Evolutionary conservation across 148 eudicot genomes (phyloP).

Genomic region (Dianthus caryophyllus): DNA sequence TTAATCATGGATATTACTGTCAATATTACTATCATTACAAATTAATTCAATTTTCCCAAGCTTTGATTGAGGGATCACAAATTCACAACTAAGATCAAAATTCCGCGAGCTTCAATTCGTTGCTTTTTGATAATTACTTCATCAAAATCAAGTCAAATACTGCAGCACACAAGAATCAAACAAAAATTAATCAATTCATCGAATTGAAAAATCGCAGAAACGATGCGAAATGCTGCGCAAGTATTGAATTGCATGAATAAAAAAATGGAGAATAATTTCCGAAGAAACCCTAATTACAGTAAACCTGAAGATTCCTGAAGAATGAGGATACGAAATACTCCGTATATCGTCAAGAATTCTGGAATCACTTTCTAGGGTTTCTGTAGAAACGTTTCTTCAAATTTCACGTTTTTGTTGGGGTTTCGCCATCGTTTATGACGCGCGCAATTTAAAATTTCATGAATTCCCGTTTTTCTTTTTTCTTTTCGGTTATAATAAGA

Average conservation of each 20-base stretch:
- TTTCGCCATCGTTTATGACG: neutral
- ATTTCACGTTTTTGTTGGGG: neutral
- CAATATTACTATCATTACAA: neutral
- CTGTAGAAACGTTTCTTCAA: constrained; percentile 18
- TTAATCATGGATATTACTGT: neutral
- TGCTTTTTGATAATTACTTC: neutral
- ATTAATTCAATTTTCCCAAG: neutral
- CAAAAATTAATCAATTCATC: neutral
- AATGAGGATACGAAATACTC: neutral
- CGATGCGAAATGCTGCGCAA: neutral
- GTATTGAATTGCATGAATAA: neutral
- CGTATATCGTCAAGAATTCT: neutral
- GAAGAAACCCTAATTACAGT: constrained; percentile 6
- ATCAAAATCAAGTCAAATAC: neutral
- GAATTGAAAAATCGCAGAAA: neutral
- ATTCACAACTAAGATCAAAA: neutral
- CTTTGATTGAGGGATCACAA: neutral
- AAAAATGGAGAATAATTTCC: neutral
- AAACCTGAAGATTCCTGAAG: constrained; percentile 12
- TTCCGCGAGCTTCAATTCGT: neutral
- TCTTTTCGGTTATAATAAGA: too few relatives aligned
- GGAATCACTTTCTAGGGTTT: constrained; percentile 12
- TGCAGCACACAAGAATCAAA: neutral
- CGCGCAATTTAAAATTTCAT: neutral
- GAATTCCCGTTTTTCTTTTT: too few relatives aligned